Base-by-base conservation (phyloP, 2,329 filamentous ascomycete species). In the Colletotrichum filicis region DNA sequence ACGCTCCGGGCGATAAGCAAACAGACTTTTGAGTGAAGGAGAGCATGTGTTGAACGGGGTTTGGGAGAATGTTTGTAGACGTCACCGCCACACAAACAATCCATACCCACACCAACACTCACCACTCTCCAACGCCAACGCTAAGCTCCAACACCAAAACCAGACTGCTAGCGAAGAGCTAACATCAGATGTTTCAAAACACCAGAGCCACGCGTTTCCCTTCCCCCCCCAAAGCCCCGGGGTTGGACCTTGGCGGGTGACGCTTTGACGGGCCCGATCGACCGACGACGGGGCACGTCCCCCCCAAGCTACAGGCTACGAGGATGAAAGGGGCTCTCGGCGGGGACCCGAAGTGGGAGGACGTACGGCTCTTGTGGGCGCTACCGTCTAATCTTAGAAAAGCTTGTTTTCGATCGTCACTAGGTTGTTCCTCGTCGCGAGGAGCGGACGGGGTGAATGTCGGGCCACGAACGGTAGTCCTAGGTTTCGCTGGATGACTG, bases 181-280 rank as follows among this genome's bases (percentile, higher is more conserved):
- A 49, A 42, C 30, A n/a, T 62, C 53, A 55, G 32, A 72, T 35
- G 59, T 69, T 72, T 69, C 58, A 64, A 35, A 32, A 35, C 52
- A 30, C 37, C 28, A 64, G 16, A 46, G 59, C 53, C 59, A 72
- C 58, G 37, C 65, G 58, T 57, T 62, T 49, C 16, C 24, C 35
- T 12, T 16, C 28, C 37, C 26, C 26, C 26, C 24, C 19, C 42
- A 49, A 49, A 42, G 28, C 14, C 46, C 46, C 42, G 46, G 32
- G n/a, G 22, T 24, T 26, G 56, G 22, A 35, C 28, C 6, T 24
- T 11, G 28, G 35, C 22, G 26, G 64, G 16, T 26, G 5, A 56
- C 52, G 69, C 69, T 72, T 57, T 72, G 69, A 68, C 42, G 58
- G 58, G 49, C 57, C 26, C 35, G 26, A 49, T 32, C 55, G 37